Evolutionary conservation across 2,329 filamentous ascomycete genomes (phyloP).

Genomic region (Fusarium bactridioides): DNA sequence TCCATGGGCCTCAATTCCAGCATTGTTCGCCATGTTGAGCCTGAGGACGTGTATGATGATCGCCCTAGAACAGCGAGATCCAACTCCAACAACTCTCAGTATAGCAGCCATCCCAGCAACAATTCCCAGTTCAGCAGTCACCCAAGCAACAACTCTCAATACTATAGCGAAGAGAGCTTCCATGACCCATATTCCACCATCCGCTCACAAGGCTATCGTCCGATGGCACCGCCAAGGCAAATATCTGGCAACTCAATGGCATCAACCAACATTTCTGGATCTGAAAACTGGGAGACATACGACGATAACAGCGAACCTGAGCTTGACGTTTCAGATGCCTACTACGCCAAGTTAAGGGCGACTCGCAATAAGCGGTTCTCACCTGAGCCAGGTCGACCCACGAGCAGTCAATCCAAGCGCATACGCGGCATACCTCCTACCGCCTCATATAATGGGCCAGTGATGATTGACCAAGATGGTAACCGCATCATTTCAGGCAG

Average conservation of each 20-base stretch:
- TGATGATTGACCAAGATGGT: conserved; percentile 65
- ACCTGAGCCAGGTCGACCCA: conserved; percentile 54
- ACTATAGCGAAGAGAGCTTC: conserved; percentile 49
- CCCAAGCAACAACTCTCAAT: conserved; percentile 34
- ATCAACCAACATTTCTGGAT: conserved; percentile 80
- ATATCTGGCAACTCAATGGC: conserved; percentile 71
- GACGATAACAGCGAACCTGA: conserved; percentile 83
- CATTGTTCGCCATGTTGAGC: conserved; percentile 68
- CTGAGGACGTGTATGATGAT: conserved; percentile 90
- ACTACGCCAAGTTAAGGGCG: conserved; percentile 80
- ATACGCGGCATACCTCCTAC: conserved; percentile 61
- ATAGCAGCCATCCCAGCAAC: conserved; percentile 43
- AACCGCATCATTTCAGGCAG: conserved; percentile 69
- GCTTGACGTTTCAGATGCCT: conserved; percentile 77
- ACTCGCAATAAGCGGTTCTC: conserved; percentile 70
- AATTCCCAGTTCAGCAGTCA: conserved; percentile 44
- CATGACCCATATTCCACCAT: conserved; percentile 53
- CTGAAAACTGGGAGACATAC: conserved; percentile 98
- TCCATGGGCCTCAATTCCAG: conserved; percentile 59
- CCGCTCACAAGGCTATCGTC: conserved; percentile 51
- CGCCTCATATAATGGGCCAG: conserved; percentile 55
- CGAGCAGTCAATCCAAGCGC: conserved; percentile 60
- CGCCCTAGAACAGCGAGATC: conserved; percentile 47
- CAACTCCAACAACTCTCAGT: conserved; percentile 52
- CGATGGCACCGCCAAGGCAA: conserved; percentile 62